Evolutionary conservation across 2,329 filamentous ascomycete species (phyloP).

Genomic region (Lasiodiplodia theobromae): DNA sequence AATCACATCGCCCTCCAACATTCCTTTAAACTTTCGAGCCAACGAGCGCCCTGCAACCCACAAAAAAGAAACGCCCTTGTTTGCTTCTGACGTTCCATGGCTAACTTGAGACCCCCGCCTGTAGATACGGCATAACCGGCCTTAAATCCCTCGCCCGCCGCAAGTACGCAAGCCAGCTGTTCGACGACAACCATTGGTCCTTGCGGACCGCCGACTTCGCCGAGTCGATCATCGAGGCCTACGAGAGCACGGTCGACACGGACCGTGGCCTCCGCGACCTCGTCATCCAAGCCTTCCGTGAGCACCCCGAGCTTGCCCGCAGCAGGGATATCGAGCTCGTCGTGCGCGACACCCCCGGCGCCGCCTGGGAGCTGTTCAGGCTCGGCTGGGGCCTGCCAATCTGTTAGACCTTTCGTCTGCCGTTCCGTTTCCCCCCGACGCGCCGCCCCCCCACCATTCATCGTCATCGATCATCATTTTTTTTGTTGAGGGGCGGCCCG

Average conservation of each 20-base stretch:
- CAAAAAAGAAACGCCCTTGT: background rate
- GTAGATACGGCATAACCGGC: constrained; percentile 56
- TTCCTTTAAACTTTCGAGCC: constrained; percentile 1
- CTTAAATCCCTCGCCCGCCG: constrained; percentile 54
- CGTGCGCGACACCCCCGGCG: constrained; percentile 54
- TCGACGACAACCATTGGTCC: constrained; percentile 49
- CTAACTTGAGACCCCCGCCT: constrained; percentile 9
- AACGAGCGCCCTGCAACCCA: constrained; percentile 13
- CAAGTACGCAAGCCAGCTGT: constrained; percentile 55
- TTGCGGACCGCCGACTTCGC: constrained; percentile 51
- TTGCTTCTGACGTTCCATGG: constrained; percentile 10
- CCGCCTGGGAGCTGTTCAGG: constrained; percentile 58
- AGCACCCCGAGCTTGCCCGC: constrained; percentile 53
- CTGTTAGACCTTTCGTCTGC: constrained; percentile 29
- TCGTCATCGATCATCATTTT: too few relatives aligned
- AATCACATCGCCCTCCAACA: constrained; percentile 6
- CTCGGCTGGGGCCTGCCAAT: constrained; percentile 56
- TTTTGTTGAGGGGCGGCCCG: background rate
- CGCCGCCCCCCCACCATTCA: too few relatives aligned
- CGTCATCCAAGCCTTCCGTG: constrained; percentile 56
- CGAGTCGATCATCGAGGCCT: constrained; percentile 57
- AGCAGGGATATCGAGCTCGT: constrained; percentile 55
- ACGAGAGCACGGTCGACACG: constrained; percentile 57
- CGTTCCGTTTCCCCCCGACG: background rate
- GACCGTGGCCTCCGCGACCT: constrained; percentile 58